Evolutionary conservation across 306 rosid genomes (phyloP).

Genomic region (Casuarina glauca): DNA sequence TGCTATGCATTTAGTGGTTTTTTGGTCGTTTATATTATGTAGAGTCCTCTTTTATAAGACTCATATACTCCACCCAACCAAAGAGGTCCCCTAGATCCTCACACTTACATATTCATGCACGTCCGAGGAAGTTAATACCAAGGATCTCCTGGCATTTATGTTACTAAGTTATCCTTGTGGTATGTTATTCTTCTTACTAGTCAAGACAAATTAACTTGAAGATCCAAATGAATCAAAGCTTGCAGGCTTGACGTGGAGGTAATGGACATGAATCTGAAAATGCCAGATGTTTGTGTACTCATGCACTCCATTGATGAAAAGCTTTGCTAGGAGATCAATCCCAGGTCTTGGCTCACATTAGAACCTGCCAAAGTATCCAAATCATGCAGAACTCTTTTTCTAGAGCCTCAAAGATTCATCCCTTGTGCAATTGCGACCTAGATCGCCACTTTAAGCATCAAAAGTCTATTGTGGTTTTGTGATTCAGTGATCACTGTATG

Average conservation of each 20-base stretch:
- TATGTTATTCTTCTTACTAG: background rate
- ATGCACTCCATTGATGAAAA: conserved; percentile 26
- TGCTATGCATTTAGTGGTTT: no score
- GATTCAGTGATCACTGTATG: conserved; percentile 26
- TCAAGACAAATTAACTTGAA: background rate
- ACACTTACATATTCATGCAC: no score
- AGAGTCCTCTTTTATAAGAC: no score
- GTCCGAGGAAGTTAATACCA: no score
- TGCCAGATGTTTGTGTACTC: background rate
- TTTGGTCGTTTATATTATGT: no score
- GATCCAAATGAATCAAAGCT: background rate
- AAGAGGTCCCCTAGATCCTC: no score
- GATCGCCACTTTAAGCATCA: conserved; percentile 37
- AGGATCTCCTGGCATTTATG: no score
- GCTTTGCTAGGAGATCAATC: conserved; percentile 34
- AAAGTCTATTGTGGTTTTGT: conserved; percentile 30
- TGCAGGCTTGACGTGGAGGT: background rate
- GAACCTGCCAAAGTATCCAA: background rate
- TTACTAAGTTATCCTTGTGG: no score
- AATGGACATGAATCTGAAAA: background rate
- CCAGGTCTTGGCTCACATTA: background rate
- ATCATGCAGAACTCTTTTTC: conserved; percentile 22
- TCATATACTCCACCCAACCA: no score
- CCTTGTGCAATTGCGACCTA: background rate
- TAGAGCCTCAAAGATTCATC: conserved; percentile 28